Conservation (phyloP, 2,329 filamentous ascomycete genomes). For the Ophiostoma novo-ulmi region DNA sequence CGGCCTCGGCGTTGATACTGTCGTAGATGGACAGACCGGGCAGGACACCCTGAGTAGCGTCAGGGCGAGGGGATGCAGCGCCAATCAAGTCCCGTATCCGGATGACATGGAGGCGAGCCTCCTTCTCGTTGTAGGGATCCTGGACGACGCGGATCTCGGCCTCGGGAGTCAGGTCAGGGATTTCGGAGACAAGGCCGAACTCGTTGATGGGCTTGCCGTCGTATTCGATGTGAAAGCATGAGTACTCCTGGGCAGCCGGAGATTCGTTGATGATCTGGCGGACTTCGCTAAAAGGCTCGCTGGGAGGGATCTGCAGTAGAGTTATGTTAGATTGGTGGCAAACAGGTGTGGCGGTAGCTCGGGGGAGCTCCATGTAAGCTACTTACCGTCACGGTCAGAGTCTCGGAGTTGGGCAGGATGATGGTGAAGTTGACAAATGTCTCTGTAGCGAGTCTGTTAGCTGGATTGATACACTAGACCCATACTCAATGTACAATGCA, state of each 20-base stretch:
- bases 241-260: constrained; percentile 90
- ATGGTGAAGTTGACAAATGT: constrained; percentile 63
- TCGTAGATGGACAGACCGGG: constrained; percentile 86
- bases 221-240: constrained; percentile 96
- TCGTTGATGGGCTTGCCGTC: constrained; percentile 88
- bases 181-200: constrained; percentile 85
- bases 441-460: constrained; percentile 31
- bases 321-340: constrained; percentile 6
- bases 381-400: constrained; percentile 77
- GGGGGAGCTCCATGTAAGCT: not conserved
- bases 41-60: constrained; percentile 77
- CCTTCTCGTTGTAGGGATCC: constrained; percentile 97
- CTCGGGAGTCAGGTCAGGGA: constrained; percentile 69
- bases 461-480: not conserved
- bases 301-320: constrained; percentile 66
- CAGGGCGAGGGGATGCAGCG: constrained; percentile 80
- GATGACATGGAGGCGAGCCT: constrained; percentile 90
- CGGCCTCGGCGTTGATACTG: constrained; percentile 52
- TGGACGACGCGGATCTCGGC: constrained; percentile 79
- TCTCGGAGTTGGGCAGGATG: constrained; percentile 72
- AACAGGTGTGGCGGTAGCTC: not conserved
- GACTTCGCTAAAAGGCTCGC: constrained; percentile 96
- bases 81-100: constrained; percentile 89
- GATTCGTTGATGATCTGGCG: constrained; percentile 94
- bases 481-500: not conserved